Percentiles rank a stretch among this genome's conserved stretches.
These are phyloP conservation scores for Fagopyrum esculentum DNA, from an alignment of 148 eudicot genomes.

Conservation along the genomic window DNA sequence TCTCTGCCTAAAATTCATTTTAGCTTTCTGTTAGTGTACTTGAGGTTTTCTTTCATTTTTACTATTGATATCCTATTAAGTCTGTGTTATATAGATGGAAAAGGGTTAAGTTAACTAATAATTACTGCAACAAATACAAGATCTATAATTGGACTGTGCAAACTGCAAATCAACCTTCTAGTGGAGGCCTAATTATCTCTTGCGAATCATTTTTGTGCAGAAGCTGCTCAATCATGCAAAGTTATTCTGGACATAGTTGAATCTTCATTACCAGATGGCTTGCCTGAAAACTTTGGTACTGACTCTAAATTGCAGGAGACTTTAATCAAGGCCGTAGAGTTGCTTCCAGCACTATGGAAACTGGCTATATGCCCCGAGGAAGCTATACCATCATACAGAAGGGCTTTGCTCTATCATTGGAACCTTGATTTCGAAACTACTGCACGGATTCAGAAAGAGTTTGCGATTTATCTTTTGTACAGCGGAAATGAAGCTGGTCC, in stretches of 20 bases:
- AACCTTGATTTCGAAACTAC: conserved; percentile 58
- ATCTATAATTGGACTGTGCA: neutral
- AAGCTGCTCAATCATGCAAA: conserved; percentile 94
- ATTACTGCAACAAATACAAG: neutral
- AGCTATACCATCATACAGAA: conserved; percentile 61
- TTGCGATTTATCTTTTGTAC: conserved; percentile 82
- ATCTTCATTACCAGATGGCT: conserved; percentile 82
- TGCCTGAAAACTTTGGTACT: conserved; percentile 65
- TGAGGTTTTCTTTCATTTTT: neutral
- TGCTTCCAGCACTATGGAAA: conserved; percentile 88
- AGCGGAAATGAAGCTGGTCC: conserved; percentile 62
- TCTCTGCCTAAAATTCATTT: neutral
- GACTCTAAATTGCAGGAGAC: conserved; percentile 89
- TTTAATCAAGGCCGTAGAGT: conserved; percentile 55
- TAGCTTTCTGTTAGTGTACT: neutral
- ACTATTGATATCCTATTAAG: neutral
- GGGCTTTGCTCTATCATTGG: conserved; percentile 71
- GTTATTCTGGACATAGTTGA: conserved; percentile 84
- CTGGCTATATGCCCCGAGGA: conserved; percentile 58
- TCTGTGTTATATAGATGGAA: neutral
- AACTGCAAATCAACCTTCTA: neutral
- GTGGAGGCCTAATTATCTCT: conserved; percentile 22
- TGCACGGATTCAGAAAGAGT: conserved; percentile 72
- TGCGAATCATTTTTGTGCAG: conserved; percentile 43
- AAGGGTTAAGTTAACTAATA: neutral